Base-by-base conservation (phyloP, 225 moss, liverwort and hornwort species). In the Physcomitrellopsis africana region DNA sequence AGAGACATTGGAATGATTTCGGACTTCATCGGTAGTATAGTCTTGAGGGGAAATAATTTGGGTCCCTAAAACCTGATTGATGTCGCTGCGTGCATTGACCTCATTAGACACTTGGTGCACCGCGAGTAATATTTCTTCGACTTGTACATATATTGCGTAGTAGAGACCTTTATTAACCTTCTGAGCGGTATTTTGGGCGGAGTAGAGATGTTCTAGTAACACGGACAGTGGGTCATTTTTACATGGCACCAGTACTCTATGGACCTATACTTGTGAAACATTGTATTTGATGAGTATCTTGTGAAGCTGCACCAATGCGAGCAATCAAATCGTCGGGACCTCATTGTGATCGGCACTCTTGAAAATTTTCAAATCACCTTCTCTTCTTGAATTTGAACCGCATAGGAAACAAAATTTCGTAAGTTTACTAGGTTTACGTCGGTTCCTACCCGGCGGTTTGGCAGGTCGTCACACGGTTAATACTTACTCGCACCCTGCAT, bases 401-500 rank as follows among this genome's bases (percentile, higher is more conserved):
- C 15, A 15, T 16, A 24, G 23, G 10, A 65, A 41, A 12, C 12
- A 27, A 10, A 0, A 16, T 48, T 24, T 41, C 24, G 23, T 12
- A 29, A 2, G 13, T 72, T 3, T 1, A 22, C 11, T 9, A 29
- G 4, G 13, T 72, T 3, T 0, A 22, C 11, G 24, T 79, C 9
- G 11, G 29, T 16, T 44, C 70, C 60, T 24, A 11, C 45, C 23
- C 26, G 23, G 19, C 64, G 57, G n/a, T 74, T 70, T 72, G 61
- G 56, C 19, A 94, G 92, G 95, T 91, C 58, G 83, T 83, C 2
- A 93, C 91, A 51, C 83, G 91, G 59, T 69, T 95, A 58, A 72
- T 95, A 17, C 81, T 95, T 64, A 95, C 85, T 37, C 92, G 85
- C 64, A 91, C 93, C 70, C 93, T 93, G 26, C 82, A 93, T 79